Base-by-base conservation (phyloP, 2,329 filamentous ascomycete species). In the Aureobasidium lini region DNA sequence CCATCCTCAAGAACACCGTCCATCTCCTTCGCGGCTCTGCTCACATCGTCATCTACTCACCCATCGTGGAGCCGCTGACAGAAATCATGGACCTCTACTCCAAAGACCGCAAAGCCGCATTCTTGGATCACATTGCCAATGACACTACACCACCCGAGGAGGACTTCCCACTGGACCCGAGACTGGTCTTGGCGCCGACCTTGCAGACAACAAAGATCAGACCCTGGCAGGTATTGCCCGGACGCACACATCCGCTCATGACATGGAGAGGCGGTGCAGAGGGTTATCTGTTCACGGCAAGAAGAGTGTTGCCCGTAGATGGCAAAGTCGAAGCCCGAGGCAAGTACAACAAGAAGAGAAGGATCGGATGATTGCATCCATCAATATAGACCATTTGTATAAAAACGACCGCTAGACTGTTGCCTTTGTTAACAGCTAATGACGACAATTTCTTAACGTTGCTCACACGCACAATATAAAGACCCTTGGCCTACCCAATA, bases 191-290 rank as follows among this genome's bases (percentile, higher is more conserved):
- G 0, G 89, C 87, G 0, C 85, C 90, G 0, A 84, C 81, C 11
- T 79, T 99, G 57, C 92, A 97, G 75, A 94, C 86, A 2, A 89
- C 87, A 49, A 81, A 90, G 13, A 86, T 88, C 5, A 81, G 88
- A 62, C 80, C 84, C 57, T 97, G 90, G 89, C 94, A 99, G 76
- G 92, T 96, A 1, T 73, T 99, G 48, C 94, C 94, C 0, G 89
- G 90, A 0, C 79, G 94, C 57, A 97, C 94, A 56, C 94, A 99
- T 75, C 94, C 94, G 6, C 74, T 95, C 59, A 99, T 99, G 94
- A 96, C 89, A 61, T 85, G 85, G 39, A 82, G 83, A 42, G 94
- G 94, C 18, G 93, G 93, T 0, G 85, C 90, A 0, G 93, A 97
- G 69, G 94, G 94, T 0, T 99, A 90, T 71, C 71, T 99, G 3